Evolutionary conservation across 2,329 filamentous ascomycete genomes (phyloP).

Genomic region (Corynespora cassiicola): DNA sequence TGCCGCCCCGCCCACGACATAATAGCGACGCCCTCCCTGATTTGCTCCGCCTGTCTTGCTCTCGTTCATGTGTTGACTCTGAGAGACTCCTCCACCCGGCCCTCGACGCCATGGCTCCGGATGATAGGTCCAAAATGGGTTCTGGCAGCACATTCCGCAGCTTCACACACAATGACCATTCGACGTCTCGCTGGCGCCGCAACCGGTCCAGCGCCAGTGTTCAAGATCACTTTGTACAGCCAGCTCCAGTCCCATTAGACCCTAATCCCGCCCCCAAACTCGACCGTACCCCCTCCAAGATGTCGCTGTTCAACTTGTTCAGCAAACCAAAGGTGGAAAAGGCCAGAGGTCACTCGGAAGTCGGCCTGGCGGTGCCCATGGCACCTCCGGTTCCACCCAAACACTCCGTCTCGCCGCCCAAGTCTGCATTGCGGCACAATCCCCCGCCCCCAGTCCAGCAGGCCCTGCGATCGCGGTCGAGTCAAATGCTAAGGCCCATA

Average conservation of each 20-base stretch:
- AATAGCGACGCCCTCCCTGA: not conserved
- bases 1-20: conserved; percentile 4
- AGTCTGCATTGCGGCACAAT: conserved; percentile 38
- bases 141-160: conserved; percentile 27
- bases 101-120: conserved; percentile 31
- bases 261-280: conserved; percentile 30
- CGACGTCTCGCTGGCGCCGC: conserved; percentile 45
- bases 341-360: conserved; percentile 53
- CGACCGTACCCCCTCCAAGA: conserved; percentile 47
- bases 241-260: conserved; percentile 13
- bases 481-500: conserved; percentile 37
- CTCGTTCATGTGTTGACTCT: conserved; percentile 22
- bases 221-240: conserved; percentile 21
- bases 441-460: conserved; percentile 36
- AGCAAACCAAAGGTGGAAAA: conserved; percentile 57
- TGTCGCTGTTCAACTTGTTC: conserved; percentile 59
- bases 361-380: conserved; percentile 46
- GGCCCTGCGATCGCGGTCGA: conserved; percentile 38
- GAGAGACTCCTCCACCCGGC: conserved; percentile 16
- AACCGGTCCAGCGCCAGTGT: conserved; percentile 39
- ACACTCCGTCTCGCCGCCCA: conserved; percentile 25
- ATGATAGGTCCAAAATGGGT: conserved; percentile 25
- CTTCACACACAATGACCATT: conserved; percentile 24
- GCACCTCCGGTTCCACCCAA: conserved; percentile 35
- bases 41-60: conserved; percentile 1